Evolutionary conservation across 2,329 filamentous ascomycete genomes (phyloP).

Genomic region (Cytospora schulzeri): DNA sequence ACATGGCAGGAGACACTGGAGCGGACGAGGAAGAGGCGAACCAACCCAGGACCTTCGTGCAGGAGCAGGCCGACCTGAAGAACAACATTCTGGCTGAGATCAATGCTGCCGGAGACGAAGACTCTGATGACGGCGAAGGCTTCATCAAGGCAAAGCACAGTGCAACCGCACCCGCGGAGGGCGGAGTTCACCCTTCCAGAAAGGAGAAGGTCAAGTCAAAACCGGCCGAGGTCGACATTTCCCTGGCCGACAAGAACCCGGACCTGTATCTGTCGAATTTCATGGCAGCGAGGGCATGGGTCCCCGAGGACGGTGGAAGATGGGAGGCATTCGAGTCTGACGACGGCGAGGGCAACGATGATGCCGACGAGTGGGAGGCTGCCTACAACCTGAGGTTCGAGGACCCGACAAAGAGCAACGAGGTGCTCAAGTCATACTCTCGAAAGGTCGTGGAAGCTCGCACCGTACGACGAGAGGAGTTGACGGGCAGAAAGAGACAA

Average conservation of each 20-base stretch:
- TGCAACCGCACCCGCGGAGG: conserved; percentile 37
- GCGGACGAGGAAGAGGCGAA: conserved; percentile 52
- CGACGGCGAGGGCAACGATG: conserved; percentile 77
- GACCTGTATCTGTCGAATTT: conserved; percentile 95
- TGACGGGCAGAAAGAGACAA: conserved; percentile 73
- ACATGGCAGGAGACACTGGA: conserved; percentile 72
- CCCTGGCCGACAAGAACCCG: conserved; percentile 78
- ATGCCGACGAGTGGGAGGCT: conserved; percentile 84
- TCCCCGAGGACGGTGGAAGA: conserved; percentile 64
- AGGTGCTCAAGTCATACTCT: conserved; percentile 84
- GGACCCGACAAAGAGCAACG: conserved; percentile 84
- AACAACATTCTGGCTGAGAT: conserved; percentile 78
- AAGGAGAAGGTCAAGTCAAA: conserved; percentile 51
- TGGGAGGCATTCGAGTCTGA: conserved; percentile 91
- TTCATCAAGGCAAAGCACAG: conserved; percentile 74
- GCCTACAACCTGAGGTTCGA: conserved; percentile 97
- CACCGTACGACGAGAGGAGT: conserved; percentile 83
- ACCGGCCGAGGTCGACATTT: conserved; percentile 64
- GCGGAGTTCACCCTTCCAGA: conserved; percentile 61
- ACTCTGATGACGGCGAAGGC: conserved; percentile 65
- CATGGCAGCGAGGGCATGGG: conserved; percentile 88
- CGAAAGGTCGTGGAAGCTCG: conserved; percentile 81
- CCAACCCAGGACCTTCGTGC: conserved; percentile 70
- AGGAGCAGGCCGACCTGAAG: conserved; percentile 87
- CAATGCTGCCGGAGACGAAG: conserved; percentile 61